These are phyloP conservation scores for Plantago major DNA, from an alignment of 257 asterid genomes.

Conservation along the genomic window DNA sequence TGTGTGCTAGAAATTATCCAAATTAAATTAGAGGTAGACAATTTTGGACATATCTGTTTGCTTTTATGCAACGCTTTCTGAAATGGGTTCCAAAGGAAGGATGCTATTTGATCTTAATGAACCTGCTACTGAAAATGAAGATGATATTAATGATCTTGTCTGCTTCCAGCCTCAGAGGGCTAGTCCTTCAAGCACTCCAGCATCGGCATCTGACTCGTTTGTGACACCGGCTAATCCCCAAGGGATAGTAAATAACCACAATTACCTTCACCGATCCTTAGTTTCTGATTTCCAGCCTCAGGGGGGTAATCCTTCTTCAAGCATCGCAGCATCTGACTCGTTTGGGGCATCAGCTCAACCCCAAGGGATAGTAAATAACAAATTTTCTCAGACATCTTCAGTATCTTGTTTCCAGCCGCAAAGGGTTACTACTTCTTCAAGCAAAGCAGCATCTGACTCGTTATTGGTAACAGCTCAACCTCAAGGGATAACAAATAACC, in stretches of 20 bases:
- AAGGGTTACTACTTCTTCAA: constrained; percentile 36
- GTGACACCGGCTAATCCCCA: too few relatives aligned
- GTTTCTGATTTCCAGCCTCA: too few relatives aligned
- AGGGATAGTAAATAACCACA: too few relatives aligned
- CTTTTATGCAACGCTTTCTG: constrained; percentile 58
- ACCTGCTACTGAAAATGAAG: constrained; percentile 84
- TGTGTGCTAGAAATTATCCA: constrained; percentile 30
- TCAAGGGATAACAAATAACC: too few relatives aligned
- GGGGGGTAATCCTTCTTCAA: constrained; percentile 56
- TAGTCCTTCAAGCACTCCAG: constrained; percentile 22
- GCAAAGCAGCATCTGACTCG: too few relatives aligned
- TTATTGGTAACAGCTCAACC: too few relatives aligned
- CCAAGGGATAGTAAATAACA: too few relatives aligned
- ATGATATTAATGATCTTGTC: constrained; percentile 55
- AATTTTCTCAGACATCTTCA: too few relatives aligned
- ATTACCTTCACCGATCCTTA: too few relatives aligned
- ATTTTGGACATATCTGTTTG: constrained; percentile 37
- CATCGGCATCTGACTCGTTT: too few relatives aligned
- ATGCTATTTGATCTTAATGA: constrained; percentile 90
- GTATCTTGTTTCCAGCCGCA: constrained; percentile 62
- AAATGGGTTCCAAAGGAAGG: constrained; percentile 97
- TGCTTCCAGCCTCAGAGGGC: constrained; percentile 90
- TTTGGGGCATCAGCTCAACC: constrained; percentile 27
- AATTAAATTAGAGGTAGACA: constrained; percentile 32
- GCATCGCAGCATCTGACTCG: constrained; percentile 56